Conservation (phyloP, 352 stramenopile species). For the Globisporangium recalcitrans region DNA sequence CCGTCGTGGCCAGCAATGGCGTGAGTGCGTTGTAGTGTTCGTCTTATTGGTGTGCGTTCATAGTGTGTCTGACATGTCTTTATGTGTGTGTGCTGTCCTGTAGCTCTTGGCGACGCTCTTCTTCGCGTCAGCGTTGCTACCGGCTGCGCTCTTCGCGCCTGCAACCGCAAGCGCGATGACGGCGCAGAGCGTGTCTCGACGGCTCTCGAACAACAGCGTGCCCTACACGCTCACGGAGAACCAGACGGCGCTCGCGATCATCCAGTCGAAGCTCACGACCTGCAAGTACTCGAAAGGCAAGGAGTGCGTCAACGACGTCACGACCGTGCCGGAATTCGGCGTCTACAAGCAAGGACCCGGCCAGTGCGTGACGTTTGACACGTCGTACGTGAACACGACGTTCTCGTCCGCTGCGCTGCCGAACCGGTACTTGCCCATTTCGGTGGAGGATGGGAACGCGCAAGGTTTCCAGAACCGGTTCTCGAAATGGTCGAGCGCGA, state of each 20-base stretch:
- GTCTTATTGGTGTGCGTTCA: too few relatives aligned
- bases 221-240: constrained; percentile 36
- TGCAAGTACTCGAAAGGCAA: constrained; percentile 65
- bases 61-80: too few relatives aligned
- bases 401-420: constrained; percentile 28
- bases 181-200: neutral
- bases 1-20: neutral
- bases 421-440: constrained; percentile 66
- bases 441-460: constrained; percentile 39
- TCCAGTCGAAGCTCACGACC: constrained; percentile 44
- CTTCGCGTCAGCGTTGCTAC: constrained; percentile 35
- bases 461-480: constrained; percentile 70
- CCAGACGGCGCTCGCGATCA: constrained; percentile 25
- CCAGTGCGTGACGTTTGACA: constrained; percentile 60
- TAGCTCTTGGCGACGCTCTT: constrained; percentile 38
- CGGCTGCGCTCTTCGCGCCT: constrained; percentile 16
- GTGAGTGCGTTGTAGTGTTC: neutral
- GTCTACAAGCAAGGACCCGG: constrained; percentile 43
- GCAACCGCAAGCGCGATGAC: neutral
- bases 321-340: constrained; percentile 39
- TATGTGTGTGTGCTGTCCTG: too few relatives aligned
- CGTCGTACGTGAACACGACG: constrained; percentile 48
- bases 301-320: constrained; percentile 55
- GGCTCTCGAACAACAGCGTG: constrained; percentile 18
- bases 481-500: constrained; percentile 51